Conservation (phyloP, 208 protist species). For the Trypanosoma brucei region DNA sequence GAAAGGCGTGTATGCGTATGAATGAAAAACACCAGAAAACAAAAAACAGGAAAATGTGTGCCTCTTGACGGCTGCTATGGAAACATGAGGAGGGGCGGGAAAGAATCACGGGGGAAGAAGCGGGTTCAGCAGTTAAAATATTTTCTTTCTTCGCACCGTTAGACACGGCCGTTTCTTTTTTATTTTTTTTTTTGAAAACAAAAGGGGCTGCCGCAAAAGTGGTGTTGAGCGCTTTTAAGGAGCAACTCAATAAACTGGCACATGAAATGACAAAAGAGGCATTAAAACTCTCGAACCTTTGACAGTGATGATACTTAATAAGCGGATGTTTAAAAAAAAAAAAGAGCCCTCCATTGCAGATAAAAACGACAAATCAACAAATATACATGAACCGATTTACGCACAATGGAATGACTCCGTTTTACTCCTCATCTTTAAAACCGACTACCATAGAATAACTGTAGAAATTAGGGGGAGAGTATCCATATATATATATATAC, state of each 20-base stretch:
- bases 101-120: conserved; percentile 66
- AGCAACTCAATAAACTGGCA: conserved; percentile 29
- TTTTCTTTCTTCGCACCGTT: not conserved
- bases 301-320: not conserved
- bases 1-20: too few species aligned
- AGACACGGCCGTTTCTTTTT: too few species aligned
- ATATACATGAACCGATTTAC: too few species aligned
- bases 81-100: conserved; percentile 5
- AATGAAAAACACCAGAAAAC: too few species aligned
- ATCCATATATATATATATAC: too few species aligned
- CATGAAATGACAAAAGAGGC: conserved; percentile 28
- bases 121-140: conserved; percentile 40
- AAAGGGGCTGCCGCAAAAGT: conserved; percentile 43
- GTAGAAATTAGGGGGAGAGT: too few species aligned
- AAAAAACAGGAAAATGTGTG: not conserved
- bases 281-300: conserved; percentile 13
- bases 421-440: too few species aligned
- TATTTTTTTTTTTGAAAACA: not conserved
- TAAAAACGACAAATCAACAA: too few species aligned
- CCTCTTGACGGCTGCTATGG: not conserved
- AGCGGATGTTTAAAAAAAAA: too few species aligned
- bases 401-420: too few species aligned
- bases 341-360: too few species aligned
- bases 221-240: conserved; percentile 48
- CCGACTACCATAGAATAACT: too few species aligned